Conservation (phyloP, 805 yeast genomes). For the Starmera amethionina region DNA sequence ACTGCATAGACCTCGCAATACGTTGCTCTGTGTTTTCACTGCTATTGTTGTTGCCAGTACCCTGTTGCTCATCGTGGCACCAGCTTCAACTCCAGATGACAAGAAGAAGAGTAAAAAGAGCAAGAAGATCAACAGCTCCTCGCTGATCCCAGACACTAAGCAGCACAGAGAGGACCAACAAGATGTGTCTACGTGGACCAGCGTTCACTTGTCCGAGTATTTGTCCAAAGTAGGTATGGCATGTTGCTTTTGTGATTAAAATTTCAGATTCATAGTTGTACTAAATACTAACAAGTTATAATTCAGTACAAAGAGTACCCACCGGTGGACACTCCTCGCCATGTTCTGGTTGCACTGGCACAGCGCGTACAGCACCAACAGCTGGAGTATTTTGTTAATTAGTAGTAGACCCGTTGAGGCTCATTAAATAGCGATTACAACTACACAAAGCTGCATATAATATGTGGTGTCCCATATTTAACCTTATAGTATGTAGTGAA, state of each 20-base stretch:
- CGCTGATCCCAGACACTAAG: constrained; percentile 1
- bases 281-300: background rate
- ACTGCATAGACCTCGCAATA: background rate
- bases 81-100: background rate
- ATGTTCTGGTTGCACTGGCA: background rate
- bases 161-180: background rate
- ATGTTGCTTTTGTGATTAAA: background rate
- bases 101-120: background rate
- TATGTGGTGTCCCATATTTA: no score
- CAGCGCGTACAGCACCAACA: no score
- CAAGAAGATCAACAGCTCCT: background rate
- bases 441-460: no score
- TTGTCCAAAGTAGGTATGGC: constrained; percentile 8
- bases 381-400: no score
- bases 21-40: constrained; percentile 5
- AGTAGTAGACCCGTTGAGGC: no score
- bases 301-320: background rate
- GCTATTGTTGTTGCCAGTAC: constrained; percentile 8
- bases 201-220: constrained; percentile 6
- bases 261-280: background rate
- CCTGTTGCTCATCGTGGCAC: constrained; percentile 8
- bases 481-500: no score
- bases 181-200: constrained; percentile 2
- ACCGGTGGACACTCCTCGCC: background rate
- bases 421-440: no score